Evolutionary conservation across 208 protist species (phyloP).

Genomic region (Leishmania aethiopica): DNA sequence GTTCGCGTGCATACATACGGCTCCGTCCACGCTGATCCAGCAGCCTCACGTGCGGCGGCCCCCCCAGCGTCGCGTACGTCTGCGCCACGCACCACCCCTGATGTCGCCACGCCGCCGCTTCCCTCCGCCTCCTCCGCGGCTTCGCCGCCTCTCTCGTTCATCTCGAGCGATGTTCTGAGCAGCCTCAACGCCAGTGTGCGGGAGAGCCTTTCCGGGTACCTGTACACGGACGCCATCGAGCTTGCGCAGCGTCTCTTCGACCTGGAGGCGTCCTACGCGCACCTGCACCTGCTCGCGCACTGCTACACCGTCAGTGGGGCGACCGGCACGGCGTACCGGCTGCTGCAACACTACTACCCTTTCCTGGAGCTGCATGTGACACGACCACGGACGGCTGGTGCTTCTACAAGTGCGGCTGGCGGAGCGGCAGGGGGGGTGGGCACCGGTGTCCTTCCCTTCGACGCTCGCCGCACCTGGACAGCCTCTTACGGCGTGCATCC

Average conservation of each 20-base stretch:
- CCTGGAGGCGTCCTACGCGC: slow-evolving; percentile 41
- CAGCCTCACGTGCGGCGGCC: neutral
- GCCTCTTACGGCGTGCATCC: neutral
- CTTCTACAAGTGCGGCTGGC: neutral
- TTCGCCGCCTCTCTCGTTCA: neutral
- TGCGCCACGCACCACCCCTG: neutral
- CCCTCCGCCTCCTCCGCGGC: neutral
- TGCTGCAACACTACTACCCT: slow-evolving; percentile 72
- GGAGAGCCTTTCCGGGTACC: slow-evolving; percentile 59
- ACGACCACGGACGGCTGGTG: slow-evolving; percentile 25
- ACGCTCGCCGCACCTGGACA: slow-evolving; percentile 26
- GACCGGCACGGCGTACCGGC: slow-evolving; percentile 48
- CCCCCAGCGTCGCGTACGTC: neutral
- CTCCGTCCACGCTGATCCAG: neutral
- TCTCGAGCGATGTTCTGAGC: slow-evolving; percentile 18
- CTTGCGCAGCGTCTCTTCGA: slow-evolving; percentile 89
- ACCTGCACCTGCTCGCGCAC: slow-evolving; percentile 74
- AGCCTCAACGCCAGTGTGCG: slow-evolving; percentile 41
- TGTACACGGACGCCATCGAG: slow-evolving; percentile 89
- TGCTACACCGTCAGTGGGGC: slow-evolving; percentile 65
- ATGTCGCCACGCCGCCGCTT: neutral
- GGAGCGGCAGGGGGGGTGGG: neutral
- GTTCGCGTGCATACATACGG: neutral
- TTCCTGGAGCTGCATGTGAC: slow-evolving; percentile 46
- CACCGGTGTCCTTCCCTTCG: slow-evolving; percentile 12